Conservation (phyloP, 805 yeast species). For the Myxozyma udenii region DNA sequence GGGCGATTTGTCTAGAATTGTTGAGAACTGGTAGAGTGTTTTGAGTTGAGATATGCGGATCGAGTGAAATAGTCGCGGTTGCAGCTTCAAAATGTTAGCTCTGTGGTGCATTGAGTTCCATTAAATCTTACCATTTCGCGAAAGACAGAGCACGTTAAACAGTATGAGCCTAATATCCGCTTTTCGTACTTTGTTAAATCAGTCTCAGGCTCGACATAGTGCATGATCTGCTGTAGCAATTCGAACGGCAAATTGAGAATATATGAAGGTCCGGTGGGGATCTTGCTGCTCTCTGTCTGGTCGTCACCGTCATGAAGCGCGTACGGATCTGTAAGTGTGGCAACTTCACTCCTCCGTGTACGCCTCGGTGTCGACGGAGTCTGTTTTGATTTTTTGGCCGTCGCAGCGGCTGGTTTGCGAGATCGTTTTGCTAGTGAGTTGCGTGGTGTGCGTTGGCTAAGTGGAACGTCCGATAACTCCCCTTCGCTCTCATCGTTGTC, state of each 20-base stretch:
- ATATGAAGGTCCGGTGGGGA: not conserved
- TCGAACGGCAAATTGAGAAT: conserved; percentile 7
- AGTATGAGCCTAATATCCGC: conserved; percentile 7
- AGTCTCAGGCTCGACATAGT: conserved; percentile 9
- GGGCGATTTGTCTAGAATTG: conserved; percentile 13
- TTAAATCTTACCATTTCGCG: conserved; percentile 16
- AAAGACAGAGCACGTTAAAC: conserved; percentile 13
- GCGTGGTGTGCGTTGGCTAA: not conserved
- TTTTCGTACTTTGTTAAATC: conserved; percentile 13
- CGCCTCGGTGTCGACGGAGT: not conserved
- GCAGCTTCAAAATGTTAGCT: conserved; percentile 9
- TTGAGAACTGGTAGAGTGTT: conserved; percentile 10
- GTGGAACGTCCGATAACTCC: not conserved
- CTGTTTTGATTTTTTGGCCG: not conserved
- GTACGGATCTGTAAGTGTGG: not conserved
- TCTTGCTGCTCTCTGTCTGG: not conserved
- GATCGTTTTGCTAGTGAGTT: too few species aligned
- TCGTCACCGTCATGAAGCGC: not conserved
- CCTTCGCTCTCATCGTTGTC: not conserved
- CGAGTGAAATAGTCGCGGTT: conserved; percentile 19
- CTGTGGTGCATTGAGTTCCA: too few species aligned
- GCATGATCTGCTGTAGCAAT: conserved; percentile 7
- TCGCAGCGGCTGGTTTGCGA: not conserved
- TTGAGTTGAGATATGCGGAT: conserved; percentile 13
- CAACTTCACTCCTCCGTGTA: too few species aligned